Conservation (phyloP, 176 grass and related monocot genomes). For the Sorghum bicolor region DNA sequence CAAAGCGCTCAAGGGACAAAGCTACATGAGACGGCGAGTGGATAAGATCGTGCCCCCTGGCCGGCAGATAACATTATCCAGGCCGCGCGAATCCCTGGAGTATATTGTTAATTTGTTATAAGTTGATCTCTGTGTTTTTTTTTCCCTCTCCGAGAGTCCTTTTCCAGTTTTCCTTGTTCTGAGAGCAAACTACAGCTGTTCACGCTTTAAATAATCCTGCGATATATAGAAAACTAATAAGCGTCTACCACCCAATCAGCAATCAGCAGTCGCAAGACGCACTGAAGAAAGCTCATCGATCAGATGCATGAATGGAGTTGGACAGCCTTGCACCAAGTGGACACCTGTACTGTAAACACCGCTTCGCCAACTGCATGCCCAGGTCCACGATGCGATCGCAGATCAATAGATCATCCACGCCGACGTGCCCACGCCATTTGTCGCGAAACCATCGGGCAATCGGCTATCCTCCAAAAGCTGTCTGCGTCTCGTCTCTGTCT, state of each 20-base stretch:
- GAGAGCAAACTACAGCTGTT: constrained; percentile 31
- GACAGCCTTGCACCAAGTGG: constrained; percentile 29
- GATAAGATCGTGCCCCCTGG: constrained; percentile 29
- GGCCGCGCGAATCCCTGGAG: constrained; percentile 18
- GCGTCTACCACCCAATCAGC: neutral
- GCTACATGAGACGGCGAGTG: neutral
- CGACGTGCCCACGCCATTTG: neutral
- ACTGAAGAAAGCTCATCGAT: neutral
- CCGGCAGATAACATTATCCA: constrained; percentile 32
- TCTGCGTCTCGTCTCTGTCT: neutral
- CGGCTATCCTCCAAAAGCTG: neutral
- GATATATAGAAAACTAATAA: no score
- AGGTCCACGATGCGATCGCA: neutral
- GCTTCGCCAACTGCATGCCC: neutral
- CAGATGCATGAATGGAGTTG: neutral
- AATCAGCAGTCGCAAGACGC: neutral
- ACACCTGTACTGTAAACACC: neutral
- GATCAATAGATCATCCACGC: neutral
- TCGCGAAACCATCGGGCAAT: neutral
- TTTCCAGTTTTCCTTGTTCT: constrained; percentile 10
- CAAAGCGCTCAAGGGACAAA: constrained; percentile 1
- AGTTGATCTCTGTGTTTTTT: neutral
- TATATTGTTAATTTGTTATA: no score
- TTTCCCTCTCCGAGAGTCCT: neutral
- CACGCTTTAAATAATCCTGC: neutral